These are phyloP conservation scores for Rhodotorula sp. DNA, from an alignment of 1,284 basidiomycete genomes.

Conservation along the genomic window DNA sequence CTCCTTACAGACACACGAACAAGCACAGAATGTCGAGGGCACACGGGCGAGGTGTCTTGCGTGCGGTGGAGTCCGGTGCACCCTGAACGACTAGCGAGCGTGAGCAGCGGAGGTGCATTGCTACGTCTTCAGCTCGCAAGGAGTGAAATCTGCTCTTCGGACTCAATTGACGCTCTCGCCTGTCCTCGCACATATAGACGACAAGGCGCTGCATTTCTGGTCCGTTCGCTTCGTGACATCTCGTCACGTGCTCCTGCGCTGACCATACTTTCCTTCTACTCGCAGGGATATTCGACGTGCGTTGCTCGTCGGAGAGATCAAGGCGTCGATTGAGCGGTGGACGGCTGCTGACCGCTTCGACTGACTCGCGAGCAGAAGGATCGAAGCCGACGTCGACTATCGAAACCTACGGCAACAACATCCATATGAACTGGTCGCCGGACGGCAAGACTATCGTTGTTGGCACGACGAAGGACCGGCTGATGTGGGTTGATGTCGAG, in stretches of 20 bases:
- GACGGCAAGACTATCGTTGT: constrained; percentile 35
- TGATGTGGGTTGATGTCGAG: constrained; percentile 35
- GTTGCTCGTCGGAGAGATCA: background rate
- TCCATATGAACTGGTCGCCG: constrained; percentile 39
- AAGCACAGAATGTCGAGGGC: constrained; percentile 33
- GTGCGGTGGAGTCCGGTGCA: constrained; percentile 38
- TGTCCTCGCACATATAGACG: constrained; percentile 1
- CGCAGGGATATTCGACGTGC: constrained; percentile 41
- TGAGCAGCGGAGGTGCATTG: constrained; percentile 27
- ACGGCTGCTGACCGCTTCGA: background rate
- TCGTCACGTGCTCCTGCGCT: background rate
- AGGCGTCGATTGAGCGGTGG: too few relatives aligned
- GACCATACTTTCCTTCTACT: too few relatives aligned
- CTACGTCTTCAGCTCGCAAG: background rate
- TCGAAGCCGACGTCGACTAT: constrained; percentile 28
- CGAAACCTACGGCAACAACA: constrained; percentile 35
- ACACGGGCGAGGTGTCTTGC: constrained; percentile 29
- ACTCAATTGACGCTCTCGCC: background rate
- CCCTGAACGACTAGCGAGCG: constrained; percentile 36
- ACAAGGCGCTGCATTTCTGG: constrained; percentile 39
- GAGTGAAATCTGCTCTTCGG: background rate
- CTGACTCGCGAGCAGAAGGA: constrained; percentile 18
- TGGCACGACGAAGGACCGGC: constrained; percentile 24
- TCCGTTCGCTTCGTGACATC: background rate
- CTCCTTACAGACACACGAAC: constrained; percentile 12